phyloP scores from a whole-genome alignment of 192 early-diverging fungal genomes.

The Podila minutissima region DNA sequence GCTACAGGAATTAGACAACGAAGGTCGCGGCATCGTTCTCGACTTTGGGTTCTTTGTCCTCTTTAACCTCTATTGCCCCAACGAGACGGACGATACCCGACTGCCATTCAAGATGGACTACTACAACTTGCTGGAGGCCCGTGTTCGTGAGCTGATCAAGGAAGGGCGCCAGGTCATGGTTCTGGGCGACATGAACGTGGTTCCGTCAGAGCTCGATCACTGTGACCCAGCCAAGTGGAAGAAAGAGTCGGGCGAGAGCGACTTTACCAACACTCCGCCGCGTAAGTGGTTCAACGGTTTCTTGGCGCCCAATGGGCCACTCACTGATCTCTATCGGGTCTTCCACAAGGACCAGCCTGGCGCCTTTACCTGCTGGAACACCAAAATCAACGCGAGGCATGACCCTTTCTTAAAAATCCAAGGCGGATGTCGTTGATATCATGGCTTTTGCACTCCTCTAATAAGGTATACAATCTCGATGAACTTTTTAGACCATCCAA shows the following conservation, averaged over 20 bases:
- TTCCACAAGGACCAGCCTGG: constrained; percentile 66
- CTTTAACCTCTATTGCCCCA: constrained; percentile 79
- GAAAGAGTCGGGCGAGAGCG: constrained; percentile 58
- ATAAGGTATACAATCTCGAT: background rate
- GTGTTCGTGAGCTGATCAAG: constrained; percentile 57
- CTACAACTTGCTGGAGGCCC: constrained; percentile 53
- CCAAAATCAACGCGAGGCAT: constrained; percentile 73
- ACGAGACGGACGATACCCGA: constrained; percentile 59
- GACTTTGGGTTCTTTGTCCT: constrained; percentile 82
- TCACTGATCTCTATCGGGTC: constrained; percentile 74
- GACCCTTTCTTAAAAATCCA: background rate
- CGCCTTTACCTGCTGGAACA: constrained; percentile 78
- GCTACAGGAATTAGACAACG: constrained; percentile 65
- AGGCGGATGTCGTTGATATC: background rate
- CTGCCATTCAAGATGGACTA: constrained; percentile 64
- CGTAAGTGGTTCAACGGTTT: constrained; percentile 76
- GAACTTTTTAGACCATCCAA: constrained; percentile 50
- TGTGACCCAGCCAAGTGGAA: constrained; percentile 72
- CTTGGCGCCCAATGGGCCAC: constrained; percentile 63
- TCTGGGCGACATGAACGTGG: constrained; percentile 75
- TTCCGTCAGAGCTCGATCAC: constrained; percentile 74
- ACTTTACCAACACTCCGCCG: constrained; percentile 65
- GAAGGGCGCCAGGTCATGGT: constrained; percentile 68
- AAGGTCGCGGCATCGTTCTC: constrained; percentile 76
- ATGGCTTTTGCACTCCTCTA: background rate